Evolutionary conservation across 2,329 filamentous ascomycete genomes (phyloP).

Genomic region (Pestalotiopsis sp.): DNA sequence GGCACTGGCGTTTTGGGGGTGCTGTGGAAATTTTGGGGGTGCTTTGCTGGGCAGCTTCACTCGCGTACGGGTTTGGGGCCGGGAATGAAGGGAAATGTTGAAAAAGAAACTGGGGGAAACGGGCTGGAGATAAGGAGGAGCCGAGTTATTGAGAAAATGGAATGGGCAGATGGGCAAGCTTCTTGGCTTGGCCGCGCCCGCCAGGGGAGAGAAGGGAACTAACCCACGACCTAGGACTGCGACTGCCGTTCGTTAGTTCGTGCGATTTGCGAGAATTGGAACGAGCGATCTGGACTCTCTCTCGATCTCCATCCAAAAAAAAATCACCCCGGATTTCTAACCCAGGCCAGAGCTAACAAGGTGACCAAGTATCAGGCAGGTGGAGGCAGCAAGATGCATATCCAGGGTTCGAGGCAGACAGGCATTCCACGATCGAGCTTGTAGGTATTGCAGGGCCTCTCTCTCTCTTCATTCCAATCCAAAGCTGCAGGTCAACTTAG

Average conservation of each 20-base stretch:
- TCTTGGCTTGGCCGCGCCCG: neutral
- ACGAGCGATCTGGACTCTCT: neutral
- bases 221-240: neutral
- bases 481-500: neutral
- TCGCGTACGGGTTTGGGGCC: conserved; percentile 8
- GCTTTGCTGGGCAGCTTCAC: neutral
- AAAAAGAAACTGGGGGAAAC: conserved; percentile 1
- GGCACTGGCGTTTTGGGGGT: neutral
- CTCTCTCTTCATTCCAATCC: neutral
- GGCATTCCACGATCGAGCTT: neutral
- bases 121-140: conserved; percentile 6
- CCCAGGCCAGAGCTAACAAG: neutral
- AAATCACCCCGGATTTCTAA: neutral
- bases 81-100: conserved; percentile 7
- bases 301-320: neutral
- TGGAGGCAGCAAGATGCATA: too few species aligned
- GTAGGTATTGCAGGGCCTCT: neutral
- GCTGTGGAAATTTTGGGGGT: neutral
- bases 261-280: neutral
- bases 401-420: too few species aligned
- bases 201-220: neutral
- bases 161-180: neutral
- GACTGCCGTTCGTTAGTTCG: neutral
- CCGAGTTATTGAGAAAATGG: neutral
- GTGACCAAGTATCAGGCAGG: neutral